Base-by-base conservation (phyloP, 2,329 filamentous ascomycete species). In the Hymenotorrendiella dingleyae region DNA sequence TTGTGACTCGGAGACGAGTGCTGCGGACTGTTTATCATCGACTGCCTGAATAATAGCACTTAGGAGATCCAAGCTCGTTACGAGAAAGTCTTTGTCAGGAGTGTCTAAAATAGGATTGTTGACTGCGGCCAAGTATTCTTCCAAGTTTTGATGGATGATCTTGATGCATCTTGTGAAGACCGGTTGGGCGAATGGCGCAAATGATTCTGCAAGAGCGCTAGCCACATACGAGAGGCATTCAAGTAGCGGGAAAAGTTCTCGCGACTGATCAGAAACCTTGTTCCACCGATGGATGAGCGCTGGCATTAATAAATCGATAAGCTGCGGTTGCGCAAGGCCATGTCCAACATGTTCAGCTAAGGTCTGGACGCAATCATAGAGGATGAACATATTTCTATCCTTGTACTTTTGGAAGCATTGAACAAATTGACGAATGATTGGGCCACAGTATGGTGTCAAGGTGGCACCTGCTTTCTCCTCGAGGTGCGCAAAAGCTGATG, bases 331-430 rank as follows among this genome's bases (percentile, higher is more conserved):
- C n/a, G 88, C 84, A 52, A 98, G 72, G 24, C 84, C 80, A 6
- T 83, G 80, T 9, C 88, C 89, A 42, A 97, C 84, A 59, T 88
- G 84, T 64, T 98, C 93, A 3, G 93, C 93, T 44, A 98, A 72
- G 0, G 93, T 98, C 68, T 98, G 93, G 24, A 98, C 87, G 64
- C 93, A 97, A 67, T 98, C 93, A 68, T 98, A 98, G 24, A 98
- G 78, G 42, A 97, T 94, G 69, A 94, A 96, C 80, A 97, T 96
- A 69, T 98, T 98, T 58, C 88, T 84, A 65, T 97, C 91, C 73
- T 98, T 97, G 78, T 97, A 98, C 66, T 86, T 89, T 40, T 73
- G 77, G 66, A 98, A 98, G 65, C 93, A 98, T 47, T 77, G 74
- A 40, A 96, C 89, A 59, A 91, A 97, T 62, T 97, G 93, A 48